These are phyloP conservation scores for Penicillium turbatum DNA, from an alignment of 495 filamentous ascomycete genomes.

Conservation along the genomic window DNA sequence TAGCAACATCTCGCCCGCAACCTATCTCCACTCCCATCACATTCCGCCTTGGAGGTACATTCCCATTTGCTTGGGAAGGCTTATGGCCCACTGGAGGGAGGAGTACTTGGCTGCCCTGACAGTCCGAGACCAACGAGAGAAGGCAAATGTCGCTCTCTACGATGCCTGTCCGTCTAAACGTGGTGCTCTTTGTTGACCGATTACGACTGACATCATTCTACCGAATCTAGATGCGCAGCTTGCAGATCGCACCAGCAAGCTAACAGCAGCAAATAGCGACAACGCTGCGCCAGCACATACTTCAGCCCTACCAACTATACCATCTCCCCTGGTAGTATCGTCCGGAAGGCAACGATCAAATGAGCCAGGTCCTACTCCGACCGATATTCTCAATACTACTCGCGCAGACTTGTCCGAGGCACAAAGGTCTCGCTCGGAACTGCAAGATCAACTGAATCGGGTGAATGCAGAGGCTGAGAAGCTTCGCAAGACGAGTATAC, in stretches of 20 bases:
- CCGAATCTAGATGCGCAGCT: conserved; percentile 58
- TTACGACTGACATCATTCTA: conserved; percentile 23
- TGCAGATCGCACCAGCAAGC: conserved; percentile 61
- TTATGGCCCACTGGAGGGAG: conserved; percentile 54
- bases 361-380: conserved; percentile 19
- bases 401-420: conserved; percentile 66
- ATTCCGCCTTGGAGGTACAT: conserved; percentile 9
- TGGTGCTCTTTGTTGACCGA: neutral
- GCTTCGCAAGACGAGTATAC: conserved; percentile 51
- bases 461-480: conserved; percentile 58
- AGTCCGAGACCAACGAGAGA: conserved; percentile 55
- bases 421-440: conserved; percentile 62
- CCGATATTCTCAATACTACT: conserved; percentile 45
- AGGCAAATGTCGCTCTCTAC: conserved; percentile 51
- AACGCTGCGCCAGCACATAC: conserved; percentile 6
- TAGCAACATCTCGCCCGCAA: conserved; percentile 16
- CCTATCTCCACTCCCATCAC: conserved; percentile 16
- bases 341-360: conserved; percentile 23
- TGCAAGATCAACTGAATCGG: conserved; percentile 56
- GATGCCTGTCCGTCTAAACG: conserved; percentile 49
- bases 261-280: conserved; percentile 21
- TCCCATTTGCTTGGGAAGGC: conserved; percentile 21
- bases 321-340: conserved; percentile 16
- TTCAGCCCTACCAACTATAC: conserved; percentile 13
- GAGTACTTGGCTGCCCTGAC: conserved; percentile 53